Evolutionary conservation across 768 basidiomycete genomes (phyloP).

Genomic region (Trametes meyenii): DNA sequence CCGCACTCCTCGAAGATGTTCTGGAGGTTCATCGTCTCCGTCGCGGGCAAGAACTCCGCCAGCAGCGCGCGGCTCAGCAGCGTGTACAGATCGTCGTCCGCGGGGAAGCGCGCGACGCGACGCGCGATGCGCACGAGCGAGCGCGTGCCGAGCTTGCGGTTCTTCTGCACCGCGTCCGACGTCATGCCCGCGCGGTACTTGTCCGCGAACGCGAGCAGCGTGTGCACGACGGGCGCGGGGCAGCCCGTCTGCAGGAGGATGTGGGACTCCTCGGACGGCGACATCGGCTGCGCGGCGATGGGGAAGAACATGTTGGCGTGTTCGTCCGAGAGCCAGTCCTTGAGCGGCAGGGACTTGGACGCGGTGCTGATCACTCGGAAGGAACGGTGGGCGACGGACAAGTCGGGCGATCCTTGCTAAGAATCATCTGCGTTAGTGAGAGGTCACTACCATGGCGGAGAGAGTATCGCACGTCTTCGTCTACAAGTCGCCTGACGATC

Average conservation of each 20-base stretch:
- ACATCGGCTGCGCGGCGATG: conserved; percentile 63
- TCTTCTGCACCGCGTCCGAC: conserved; percentile 59
- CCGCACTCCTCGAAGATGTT: conserved; percentile 52
- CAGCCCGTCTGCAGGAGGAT: conserved; percentile 58
- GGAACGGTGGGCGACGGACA: conserved; percentile 55
- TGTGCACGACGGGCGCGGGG: conserved; percentile 37
- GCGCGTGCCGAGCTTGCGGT: conserved; percentile 64
- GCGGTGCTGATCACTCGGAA: conserved; percentile 66
- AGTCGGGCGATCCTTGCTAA: conserved; percentile 35
- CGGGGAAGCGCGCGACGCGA: conserved; percentile 48
- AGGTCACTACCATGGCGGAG: not conserved
- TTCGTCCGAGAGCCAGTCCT: conserved; percentile 69
- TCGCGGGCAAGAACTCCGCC: conserved; percentile 61
- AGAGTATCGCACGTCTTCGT: conserved; percentile 45
- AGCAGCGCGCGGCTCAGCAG: conserved; percentile 55
- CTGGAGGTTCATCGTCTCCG: conserved; percentile 58
- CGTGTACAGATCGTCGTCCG: conserved; percentile 45
- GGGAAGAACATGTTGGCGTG: conserved; percentile 75
- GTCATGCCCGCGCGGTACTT: conserved; percentile 60
- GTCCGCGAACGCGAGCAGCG: conserved; percentile 55
- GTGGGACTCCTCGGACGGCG: conserved; percentile 48
- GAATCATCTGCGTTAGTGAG: conserved; percentile 9
- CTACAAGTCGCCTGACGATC: conserved; percentile 51
- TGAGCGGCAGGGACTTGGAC: conserved; percentile 64
- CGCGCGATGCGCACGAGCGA: conserved; percentile 58